Base-by-base conservation (phyloP, 1,284 basidiomycete genomes). In the Caloboletus inedulis region DNA sequence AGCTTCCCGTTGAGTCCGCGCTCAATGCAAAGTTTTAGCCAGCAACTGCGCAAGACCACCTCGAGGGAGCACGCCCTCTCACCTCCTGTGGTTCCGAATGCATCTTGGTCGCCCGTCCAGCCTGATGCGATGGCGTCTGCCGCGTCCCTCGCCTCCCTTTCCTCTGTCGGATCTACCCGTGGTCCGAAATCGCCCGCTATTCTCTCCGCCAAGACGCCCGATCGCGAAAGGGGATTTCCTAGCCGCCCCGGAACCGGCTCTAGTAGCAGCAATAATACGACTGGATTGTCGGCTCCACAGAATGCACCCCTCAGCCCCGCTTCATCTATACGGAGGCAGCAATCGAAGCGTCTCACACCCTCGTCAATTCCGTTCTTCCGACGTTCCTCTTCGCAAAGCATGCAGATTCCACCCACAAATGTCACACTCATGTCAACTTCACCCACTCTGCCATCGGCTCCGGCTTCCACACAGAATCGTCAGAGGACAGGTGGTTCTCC, bases 281-380 rank as follows among this genome's bases (percentile, higher is more conserved):
- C 77, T 52, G 77, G 77, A 27, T 74, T 82, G 48, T 72, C 77
- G 10, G 73, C 79, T 25, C 74, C 79, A 30, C 71, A 69, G 31
- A 68, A 72, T 37, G 80, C 75, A n/a, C 84, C 87, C 25, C 76
- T 87, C 10, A 89, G 86, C 60, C 87, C 87, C 27, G 74, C 81
- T 18, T 77, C 82, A 13, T 88, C 85, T 19, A 66, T 85, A 42
- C 80, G 82, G 49, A 80, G 85, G 41, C 79, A 80, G 39, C 81
- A 82, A 47, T 85, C 83, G 13, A 90, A 85, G 65, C 83, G 94
- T 45, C 81, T 94, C 44, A 96, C 94, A 0, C 94, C 94, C 0
- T 95, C 92, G 14, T 91, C 92, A 8, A 97, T 98, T 58, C 95
- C 94, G 1, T 98, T 98, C 74, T 97, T 97, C 77, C 82, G 93